A percentile compares a stretch with the other conserved stretches of the same genome.
These are phyloP conservation scores for Cardamine occulta DNA, from an alignment of 345 rosid genomes.

Conservation along the genomic window DNA sequence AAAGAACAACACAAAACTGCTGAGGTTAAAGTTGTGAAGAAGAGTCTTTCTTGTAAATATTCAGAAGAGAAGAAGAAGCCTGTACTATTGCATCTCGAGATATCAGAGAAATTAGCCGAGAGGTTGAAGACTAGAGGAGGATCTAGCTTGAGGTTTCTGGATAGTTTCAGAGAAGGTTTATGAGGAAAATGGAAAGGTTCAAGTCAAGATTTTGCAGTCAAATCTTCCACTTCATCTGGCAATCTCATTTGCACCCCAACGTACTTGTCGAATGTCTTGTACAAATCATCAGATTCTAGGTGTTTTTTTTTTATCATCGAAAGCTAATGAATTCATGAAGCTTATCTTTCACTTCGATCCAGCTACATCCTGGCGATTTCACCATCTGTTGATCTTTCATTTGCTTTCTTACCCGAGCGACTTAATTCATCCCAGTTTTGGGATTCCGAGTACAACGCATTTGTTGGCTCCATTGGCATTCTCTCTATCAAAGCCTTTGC, in stretches of 20 bases:
- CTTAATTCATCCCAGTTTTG: too few relatives aligned
- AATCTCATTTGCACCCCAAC: too few relatives aligned
- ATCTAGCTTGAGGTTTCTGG: conserved; percentile 28
- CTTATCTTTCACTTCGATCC: conserved; percentile 52
- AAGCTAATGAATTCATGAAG: conserved; percentile 23
- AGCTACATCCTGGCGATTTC: too few relatives aligned
- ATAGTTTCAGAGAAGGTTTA: conserved; percentile 40
- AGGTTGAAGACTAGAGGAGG: conserved; percentile 12
- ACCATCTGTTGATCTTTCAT: too few relatives aligned
- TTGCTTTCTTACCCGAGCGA: too few relatives aligned
- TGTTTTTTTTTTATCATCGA: too few relatives aligned
- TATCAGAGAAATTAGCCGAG: conserved; percentile 26
- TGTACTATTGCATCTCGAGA: conserved; percentile 32
- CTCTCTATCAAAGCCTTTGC: conserved; percentile 36
- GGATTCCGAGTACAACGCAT: too few relatives aligned
- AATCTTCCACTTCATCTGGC: too few relatives aligned
- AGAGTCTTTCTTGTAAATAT: conserved; percentile 37
- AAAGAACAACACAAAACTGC: conserved; percentile 25
- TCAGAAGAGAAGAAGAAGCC: conserved; percentile 32
- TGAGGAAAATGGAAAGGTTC: conserved; percentile 5
- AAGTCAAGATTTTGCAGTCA: conserved; percentile 1
- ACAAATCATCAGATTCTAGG: too few relatives aligned
- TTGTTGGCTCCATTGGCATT: conserved; percentile 47
- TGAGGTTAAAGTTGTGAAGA: conserved; percentile 27
- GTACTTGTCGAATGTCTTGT: too few relatives aligned